Conservation (phyloP, 2,329 filamentous ascomycete species). For the Aureobasidium sp. region DNA sequence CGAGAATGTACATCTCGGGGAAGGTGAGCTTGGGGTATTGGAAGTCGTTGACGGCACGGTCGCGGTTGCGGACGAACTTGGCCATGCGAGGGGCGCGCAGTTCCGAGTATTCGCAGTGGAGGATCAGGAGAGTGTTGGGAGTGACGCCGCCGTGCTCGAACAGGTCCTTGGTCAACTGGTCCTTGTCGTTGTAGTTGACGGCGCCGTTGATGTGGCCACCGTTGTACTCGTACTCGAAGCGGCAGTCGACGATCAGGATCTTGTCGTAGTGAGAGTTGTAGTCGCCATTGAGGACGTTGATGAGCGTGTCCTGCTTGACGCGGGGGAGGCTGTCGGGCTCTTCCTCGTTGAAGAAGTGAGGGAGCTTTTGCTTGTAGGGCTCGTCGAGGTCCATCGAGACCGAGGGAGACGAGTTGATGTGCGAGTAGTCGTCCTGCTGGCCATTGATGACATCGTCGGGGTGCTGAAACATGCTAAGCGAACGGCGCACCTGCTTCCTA, state of each 20-base stretch:
- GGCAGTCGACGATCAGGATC: slow-evolving; percentile 85
- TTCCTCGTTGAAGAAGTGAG: slow-evolving; percentile 73
- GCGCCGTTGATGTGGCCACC: slow-evolving; percentile 91
- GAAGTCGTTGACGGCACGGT: slow-evolving; percentile 77
- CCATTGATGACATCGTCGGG: slow-evolving; percentile 79
- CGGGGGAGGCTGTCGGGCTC: slow-evolving; percentile 80
- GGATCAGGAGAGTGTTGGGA: slow-evolving; percentile 71
- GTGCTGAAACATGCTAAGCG: slow-evolving; percentile 95
- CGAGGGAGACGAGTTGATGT: slow-evolving; percentile 47
- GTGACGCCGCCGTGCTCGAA: slow-evolving; percentile 54
- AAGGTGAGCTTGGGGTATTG: slow-evolving; percentile 85
- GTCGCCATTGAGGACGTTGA: slow-evolving; percentile 80
- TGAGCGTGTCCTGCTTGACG: slow-evolving; percentile 70
- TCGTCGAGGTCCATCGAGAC: slow-evolving; percentile 74
- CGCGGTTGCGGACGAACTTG: slow-evolving; percentile 80
- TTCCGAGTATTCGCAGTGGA: slow-evolving; percentile 98
- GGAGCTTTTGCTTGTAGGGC: slow-evolving; percentile 61
- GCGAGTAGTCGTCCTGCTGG: slow-evolving; percentile 52
- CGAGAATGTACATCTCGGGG: slow-evolving; percentile 92
- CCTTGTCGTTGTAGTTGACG: slow-evolving; percentile 95
- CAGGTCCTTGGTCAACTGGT: slow-evolving; percentile 68
- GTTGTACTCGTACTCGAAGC: slow-evolving; percentile 97
- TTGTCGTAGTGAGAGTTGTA: slow-evolving; percentile 69
- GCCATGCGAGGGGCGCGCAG: slow-evolving; percentile 96
- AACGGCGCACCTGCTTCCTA: slow-evolving; percentile 81